Conservation (phyloP, 2,329 filamentous ascomycete species). For the Dendryphion nanum region DNA sequence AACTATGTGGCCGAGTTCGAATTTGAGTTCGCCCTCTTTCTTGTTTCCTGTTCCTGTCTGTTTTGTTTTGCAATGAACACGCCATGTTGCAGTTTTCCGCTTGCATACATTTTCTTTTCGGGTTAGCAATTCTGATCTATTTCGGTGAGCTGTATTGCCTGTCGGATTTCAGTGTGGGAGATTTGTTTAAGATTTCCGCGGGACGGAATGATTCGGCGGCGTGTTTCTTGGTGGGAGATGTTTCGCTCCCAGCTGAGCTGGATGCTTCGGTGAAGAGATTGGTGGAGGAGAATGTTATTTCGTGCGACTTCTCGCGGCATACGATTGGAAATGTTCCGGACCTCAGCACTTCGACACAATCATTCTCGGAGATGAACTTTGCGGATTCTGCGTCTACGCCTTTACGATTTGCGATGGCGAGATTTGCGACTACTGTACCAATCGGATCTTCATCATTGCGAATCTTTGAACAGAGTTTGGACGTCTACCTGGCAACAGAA, state of each 20-base stretch:
- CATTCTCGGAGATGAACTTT: conserved; percentile 1
- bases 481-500: conserved; percentile 1
- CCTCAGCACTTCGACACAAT: conserved; percentile 1
- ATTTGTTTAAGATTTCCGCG: too few relatives aligned
- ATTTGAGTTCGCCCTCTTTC: too few relatives aligned
- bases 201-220: too few relatives aligned
- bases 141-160: too few relatives aligned
- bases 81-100: too few relatives aligned
- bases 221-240: background rate
- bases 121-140: too few relatives aligned
- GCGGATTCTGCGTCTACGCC: background rate
- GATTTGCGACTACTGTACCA: background rate
- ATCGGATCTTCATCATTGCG: background rate
- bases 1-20: too few relatives aligned
- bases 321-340: conserved; percentile 1
- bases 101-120: too few relatives aligned
- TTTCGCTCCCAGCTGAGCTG: background rate
- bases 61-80: too few relatives aligned
- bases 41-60: too few relatives aligned
- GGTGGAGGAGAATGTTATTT: background rate
- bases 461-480: background rate
- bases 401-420: background rate
- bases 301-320: background rate
- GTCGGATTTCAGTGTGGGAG: too few relatives aligned
- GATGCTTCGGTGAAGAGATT: background rate